Conservation (phyloP, 2,329 filamentous ascomycete genomes). For the Lithohypha guttulata region DNA sequence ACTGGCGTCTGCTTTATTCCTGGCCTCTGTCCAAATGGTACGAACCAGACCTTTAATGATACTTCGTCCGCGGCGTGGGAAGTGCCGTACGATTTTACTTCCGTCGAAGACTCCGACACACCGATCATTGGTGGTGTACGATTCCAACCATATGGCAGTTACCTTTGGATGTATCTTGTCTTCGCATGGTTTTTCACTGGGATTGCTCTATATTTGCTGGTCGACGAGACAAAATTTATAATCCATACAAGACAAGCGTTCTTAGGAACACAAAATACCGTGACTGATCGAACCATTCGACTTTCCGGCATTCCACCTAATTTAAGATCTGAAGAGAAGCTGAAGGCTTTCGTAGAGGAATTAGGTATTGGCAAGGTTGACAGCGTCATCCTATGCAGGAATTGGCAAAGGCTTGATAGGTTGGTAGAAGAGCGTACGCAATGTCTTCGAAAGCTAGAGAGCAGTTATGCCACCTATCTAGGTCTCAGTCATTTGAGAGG, state of each 20-base stretch:
- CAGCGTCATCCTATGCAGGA: conserved; percentile 69
- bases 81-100: conserved; percentile 24
- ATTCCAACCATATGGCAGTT: conserved; percentile 36
- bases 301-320: conserved; percentile 77
- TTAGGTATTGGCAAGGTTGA: conserved; percentile 85
- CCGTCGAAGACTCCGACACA: too few species aligned
- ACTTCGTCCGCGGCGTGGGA: conserved; percentile 10
- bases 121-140: conserved; percentile 25
- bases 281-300: conserved; percentile 88
- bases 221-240: conserved; percentile 71
- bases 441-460: conserved; percentile 63
- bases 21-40: conserved; percentile 15
- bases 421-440: conserved; percentile 57
- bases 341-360: conserved; percentile 78
- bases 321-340: conserved; percentile 67
- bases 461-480: conserved; percentile 70
- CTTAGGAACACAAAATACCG: conserved; percentile 83
- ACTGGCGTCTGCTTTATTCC: conserved; percentile 27
- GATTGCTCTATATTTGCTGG: conserved; percentile 71
- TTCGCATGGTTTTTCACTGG: conserved; percentile 89
- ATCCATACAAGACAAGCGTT: conserved; percentile 83
- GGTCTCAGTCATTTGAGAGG: conserved; percentile 40
- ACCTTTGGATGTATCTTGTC: conserved; percentile 85
- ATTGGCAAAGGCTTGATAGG: conserved; percentile 74
- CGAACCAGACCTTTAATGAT: conserved; percentile 22